These are phyloP conservation scores for Metschnikowia sp. DNA, from an alignment of 805 yeast species.

Conservation along the genomic window DNA sequence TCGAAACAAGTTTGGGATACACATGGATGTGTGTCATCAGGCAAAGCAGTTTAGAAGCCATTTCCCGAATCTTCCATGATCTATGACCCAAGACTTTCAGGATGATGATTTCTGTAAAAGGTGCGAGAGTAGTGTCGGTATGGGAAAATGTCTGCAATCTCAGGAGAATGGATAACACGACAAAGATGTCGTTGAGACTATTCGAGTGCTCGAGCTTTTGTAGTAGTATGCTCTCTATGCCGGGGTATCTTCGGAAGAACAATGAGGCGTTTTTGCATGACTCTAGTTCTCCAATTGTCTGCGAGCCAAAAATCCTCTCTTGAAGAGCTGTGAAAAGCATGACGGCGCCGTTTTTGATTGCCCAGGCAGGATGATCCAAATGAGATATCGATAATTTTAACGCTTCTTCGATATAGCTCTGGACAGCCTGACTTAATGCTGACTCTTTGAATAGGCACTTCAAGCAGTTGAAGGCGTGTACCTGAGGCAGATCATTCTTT, in stretches of 20 bases:
- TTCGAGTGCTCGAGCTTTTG: slow-evolving; percentile 30
- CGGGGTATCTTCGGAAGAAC: slow-evolving; percentile 66
- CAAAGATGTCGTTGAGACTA: slow-evolving; percentile 58
- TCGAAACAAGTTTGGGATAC: slow-evolving; percentile 19
- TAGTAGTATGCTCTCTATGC: slow-evolving; percentile 49
- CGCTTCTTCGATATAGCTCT: slow-evolving; percentile 40
- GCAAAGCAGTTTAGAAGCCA: slow-evolving; percentile 72
- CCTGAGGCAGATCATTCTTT: slow-evolving; percentile 80
- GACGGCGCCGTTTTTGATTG: slow-evolving; percentile 85
- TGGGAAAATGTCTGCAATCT: slow-evolving; percentile 62
- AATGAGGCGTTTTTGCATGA: slow-evolving; percentile 51
- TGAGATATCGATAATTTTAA: slow-evolving; percentile 57
- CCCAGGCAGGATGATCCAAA: slow-evolving; percentile 73
- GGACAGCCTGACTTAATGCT: slow-evolving; percentile 47
- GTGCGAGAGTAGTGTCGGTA: slow-evolving; percentile 44
- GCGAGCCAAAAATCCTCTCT: slow-evolving; percentile 71
- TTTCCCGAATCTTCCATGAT: slow-evolving; percentile 83
- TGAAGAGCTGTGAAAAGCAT: slow-evolving; percentile 89
- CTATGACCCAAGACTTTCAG: slow-evolving; percentile 43
- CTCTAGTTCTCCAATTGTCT: slow-evolving; percentile 33
- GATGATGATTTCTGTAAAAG: slow-evolving; percentile 40
- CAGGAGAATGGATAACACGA: slow-evolving; percentile 70
- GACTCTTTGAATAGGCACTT: slow-evolving; percentile 72
- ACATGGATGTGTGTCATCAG: slow-evolving; percentile 34
- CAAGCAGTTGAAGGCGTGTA: slow-evolving; percentile 88